Evolutionary conservation across 495 filamentous ascomycete species (phyloP).

Genomic region (Penicillium argentinense): DNA sequence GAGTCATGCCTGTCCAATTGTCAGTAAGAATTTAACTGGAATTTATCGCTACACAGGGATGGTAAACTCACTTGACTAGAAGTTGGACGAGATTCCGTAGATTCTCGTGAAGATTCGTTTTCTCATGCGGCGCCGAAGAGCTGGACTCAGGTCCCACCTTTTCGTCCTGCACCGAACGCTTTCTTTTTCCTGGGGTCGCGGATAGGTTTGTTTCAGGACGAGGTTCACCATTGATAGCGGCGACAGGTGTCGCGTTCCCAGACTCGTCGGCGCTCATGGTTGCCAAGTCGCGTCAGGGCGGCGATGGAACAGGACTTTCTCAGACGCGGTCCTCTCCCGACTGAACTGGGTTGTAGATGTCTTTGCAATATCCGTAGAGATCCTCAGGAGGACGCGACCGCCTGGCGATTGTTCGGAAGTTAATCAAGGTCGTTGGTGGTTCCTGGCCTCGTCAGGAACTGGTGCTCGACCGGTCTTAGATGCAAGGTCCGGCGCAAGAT

Average conservation of each 20-base stretch:
- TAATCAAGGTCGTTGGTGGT: conserved; percentile 6
- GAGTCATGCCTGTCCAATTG: conserved; percentile 37
- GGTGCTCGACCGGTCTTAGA: conserved; percentile 21
- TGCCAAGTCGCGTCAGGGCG: conserved; percentile 28
- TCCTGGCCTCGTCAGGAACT: conserved; percentile 7
- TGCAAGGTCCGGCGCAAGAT: conserved; percentile 26
- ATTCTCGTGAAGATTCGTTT: conserved; percentile 38
- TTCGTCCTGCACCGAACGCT: conserved; percentile 46
- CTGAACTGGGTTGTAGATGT: conserved; percentile 13
- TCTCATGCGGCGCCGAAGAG: conserved; percentile 31
- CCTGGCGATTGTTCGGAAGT: background rate
- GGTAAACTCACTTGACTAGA: conserved; percentile 32
- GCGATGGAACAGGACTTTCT: conserved; percentile 16
- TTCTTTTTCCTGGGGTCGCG: conserved; percentile 47
- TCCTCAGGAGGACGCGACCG: conserved; percentile 10
- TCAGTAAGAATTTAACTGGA: conserved; percentile 13
- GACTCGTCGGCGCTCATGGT: conserved; percentile 48
- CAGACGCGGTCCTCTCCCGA: conserved; percentile 27
- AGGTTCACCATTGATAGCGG: conserved; percentile 39
- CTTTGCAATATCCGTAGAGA: conserved; percentile 2
- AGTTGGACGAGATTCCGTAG: conserved; percentile 42
- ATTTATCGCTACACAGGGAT: too few species aligned
- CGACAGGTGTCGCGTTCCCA: conserved; percentile 33
- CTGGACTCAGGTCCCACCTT: conserved; percentile 30
- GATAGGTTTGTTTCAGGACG: conserved; percentile 33